Evolutionary conservation across 2,329 filamentous ascomycete species (phyloP).

Genomic region (Cladosporium cucumerinum): DNA sequence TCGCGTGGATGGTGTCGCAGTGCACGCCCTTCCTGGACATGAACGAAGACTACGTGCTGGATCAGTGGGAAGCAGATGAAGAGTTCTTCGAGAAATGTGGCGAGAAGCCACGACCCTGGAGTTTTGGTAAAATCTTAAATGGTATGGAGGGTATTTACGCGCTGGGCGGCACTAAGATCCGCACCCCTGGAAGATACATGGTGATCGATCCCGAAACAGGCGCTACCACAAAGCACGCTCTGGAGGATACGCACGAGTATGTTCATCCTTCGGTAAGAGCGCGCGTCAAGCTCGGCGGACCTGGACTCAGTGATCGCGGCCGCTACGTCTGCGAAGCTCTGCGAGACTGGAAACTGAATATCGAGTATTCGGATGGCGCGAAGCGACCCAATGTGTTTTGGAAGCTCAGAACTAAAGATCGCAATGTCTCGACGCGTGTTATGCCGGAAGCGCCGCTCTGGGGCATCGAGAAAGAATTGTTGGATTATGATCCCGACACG

Average conservation of each 20-base stretch:
- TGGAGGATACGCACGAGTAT: conserved; percentile 51
- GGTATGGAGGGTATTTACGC: conserved; percentile 47
- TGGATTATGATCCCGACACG: conserved; percentile 27
- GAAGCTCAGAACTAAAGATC: conserved; percentile 37
- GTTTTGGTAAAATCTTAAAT: conserved; percentile 47
- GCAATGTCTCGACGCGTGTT: conserved; percentile 37
- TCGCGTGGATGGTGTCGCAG: conserved; percentile 58
- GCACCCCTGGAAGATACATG: conserved; percentile 48
- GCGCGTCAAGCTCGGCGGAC: conserved; percentile 44
- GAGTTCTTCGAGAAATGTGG: conserved; percentile 43
- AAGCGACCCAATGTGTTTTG: conserved; percentile 42
- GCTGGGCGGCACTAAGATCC: conserved; percentile 43
- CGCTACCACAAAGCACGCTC: conserved; percentile 40
- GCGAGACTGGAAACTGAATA: conserved; percentile 46
- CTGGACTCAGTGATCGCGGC: conserved; percentile 45
- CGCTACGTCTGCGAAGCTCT: conserved; percentile 45
- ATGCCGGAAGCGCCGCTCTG: conserved; percentile 47
- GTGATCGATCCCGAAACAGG: conserved; percentile 45
- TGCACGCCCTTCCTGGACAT: conserved; percentile 48
- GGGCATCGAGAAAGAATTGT: conserved; percentile 43
- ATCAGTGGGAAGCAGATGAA: conserved; percentile 46
- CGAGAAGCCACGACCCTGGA: conserved; percentile 46
- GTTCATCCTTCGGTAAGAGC: conserved; percentile 50
- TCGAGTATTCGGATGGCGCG: conserved; percentile 39
- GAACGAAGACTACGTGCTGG: conserved; percentile 46